Evolutionary conservation across 2,329 filamentous ascomycete genomes (phyloP), one percentile per base, ranked within the genome.

Genomic region (Paecilomyces dactylethromorphus): DNA sequence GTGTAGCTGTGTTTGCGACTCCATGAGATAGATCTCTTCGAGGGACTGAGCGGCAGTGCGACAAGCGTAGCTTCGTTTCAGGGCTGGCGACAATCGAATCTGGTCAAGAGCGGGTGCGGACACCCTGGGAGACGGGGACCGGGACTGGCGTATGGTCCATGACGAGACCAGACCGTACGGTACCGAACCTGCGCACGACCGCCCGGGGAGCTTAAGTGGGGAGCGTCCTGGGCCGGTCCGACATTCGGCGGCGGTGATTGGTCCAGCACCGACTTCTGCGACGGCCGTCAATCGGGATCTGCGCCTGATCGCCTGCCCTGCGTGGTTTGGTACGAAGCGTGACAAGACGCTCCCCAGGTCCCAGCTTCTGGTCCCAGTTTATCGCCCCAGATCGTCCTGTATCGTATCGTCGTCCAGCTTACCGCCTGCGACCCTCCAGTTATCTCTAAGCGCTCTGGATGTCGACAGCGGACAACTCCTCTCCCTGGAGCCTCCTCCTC

Each of bases 241-340:
- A 13, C 18, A 1, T 22, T 2, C 5, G 10, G 11, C 22, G 6
- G 1, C 21, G 2, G 6, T 21, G 18, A 52, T 52, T 52, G 50
- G 50, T n/a, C 3, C 22, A 13, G 3, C 2, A 3, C 22, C 3
- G 50, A 12, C 50, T 52, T 52, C 50, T 22, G 50, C 50, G 50
- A 52, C 50, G n/a, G 31, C 53, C 29, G 53, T 39, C 29, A 29
- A 22, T 15, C 22, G 33, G 29, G 29, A 55, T 32, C 55, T 49
- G 35, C 55, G 24, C 39, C 39, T 56, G 35, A 52, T 49, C 55
- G n/a, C 55, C 39, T 51, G 33, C 55, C n/a, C 24, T 49, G 26
- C 26, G n/a, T 24, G 45, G 55, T 56, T 8, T 26, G n/a, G 39
- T 56, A 56, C 39, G 2, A 24, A 13, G 21, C 45, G 39, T 55